Conservation (phyloP, 2,329 filamentous ascomycete species). For the Shiraia sp. region DNA sequence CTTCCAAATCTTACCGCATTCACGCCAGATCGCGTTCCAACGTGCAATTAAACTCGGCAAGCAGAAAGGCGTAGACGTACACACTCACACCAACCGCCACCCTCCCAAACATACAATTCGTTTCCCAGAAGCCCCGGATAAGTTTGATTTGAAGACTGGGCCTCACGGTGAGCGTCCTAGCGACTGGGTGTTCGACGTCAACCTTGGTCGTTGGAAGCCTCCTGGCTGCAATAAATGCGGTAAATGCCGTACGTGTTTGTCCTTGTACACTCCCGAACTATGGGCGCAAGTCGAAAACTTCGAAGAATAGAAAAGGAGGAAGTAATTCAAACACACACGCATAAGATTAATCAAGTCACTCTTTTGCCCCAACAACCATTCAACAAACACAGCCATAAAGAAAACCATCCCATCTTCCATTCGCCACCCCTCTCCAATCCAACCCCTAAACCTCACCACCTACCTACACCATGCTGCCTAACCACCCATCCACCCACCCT, state of each 20-base stretch:
- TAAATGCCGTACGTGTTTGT: constrained; percentile 7
- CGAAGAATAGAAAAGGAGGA: no score
- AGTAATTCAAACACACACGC: no score
- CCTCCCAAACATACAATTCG: not conserved
- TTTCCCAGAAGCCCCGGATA: constrained; percentile 11
- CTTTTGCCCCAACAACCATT: no score
- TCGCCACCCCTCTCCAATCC: no score
- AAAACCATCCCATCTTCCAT: no score
- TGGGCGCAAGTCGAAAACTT: constrained; percentile 1
- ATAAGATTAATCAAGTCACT: no score
- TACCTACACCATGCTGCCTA: no score
- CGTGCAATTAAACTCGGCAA: constrained; percentile 5
- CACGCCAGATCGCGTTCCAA: constrained; percentile 5
- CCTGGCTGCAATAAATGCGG: constrained; percentile 14
- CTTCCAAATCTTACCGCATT: not conserved
- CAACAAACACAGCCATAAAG: no score
- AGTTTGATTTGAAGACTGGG: constrained; percentile 6
- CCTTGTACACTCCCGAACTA: constrained; percentile 6
- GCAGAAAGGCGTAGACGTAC: constrained; percentile 8
- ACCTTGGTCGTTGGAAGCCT: constrained; percentile 6
- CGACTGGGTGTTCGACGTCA: constrained; percentile 14
- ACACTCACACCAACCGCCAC: constrained; percentile 11
- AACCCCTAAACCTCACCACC: no score
- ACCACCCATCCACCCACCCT: no score
- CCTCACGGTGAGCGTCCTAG: constrained; percentile 6